These are phyloP conservation scores for Aspergillus egyptiacus DNA, from an alignment of 495 filamentous ascomycete species.

Conservation along the genomic window DNA sequence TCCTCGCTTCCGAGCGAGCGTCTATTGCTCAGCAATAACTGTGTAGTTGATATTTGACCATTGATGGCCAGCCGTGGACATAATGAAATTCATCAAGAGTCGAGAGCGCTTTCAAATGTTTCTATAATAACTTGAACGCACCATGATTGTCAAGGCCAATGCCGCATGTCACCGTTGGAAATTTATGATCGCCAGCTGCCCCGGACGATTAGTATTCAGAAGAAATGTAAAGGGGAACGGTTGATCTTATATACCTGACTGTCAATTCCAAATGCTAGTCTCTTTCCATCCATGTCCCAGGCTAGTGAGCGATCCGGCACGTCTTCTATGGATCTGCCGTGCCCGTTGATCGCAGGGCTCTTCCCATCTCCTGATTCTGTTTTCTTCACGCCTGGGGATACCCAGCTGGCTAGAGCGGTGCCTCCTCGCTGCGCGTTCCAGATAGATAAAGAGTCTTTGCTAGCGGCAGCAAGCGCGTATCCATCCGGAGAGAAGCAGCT, in stretches of 20 bases:
- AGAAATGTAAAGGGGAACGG: not conserved
- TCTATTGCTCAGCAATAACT: constrained; percentile 11
- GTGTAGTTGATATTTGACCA: constrained; percentile 9
- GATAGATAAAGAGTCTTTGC: constrained; percentile 57
- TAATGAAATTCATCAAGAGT: not conserved
- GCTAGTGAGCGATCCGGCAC: constrained; percentile 49
- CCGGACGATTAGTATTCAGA: constrained; percentile 10
- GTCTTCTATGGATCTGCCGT: constrained; percentile 31
- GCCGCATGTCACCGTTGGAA: constrained; percentile 33
- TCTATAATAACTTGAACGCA: not conserved
- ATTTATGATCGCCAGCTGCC: constrained; percentile 41
- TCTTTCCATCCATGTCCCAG: constrained; percentile 73
- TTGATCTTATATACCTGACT: constrained; percentile 58
- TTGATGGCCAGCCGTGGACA: constrained; percentile 6
- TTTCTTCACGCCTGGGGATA: constrained; percentile 25
- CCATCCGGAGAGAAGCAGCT: constrained; percentile 70
- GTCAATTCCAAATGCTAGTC: constrained; percentile 65
- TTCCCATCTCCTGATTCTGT: constrained; percentile 25
- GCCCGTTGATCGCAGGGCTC: constrained; percentile 32
- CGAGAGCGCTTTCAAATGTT: not conserved
- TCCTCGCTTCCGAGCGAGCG: not conserved
- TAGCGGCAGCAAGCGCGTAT: constrained; percentile 62
- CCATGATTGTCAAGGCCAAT: not conserved
- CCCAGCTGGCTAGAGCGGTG: constrained; percentile 63
- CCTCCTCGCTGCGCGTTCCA: constrained; percentile 66